Evolutionary conservation across 202 grass and related monocot species (phyloP).

Genomic region (Cymbopogon flexuosus): DNA sequence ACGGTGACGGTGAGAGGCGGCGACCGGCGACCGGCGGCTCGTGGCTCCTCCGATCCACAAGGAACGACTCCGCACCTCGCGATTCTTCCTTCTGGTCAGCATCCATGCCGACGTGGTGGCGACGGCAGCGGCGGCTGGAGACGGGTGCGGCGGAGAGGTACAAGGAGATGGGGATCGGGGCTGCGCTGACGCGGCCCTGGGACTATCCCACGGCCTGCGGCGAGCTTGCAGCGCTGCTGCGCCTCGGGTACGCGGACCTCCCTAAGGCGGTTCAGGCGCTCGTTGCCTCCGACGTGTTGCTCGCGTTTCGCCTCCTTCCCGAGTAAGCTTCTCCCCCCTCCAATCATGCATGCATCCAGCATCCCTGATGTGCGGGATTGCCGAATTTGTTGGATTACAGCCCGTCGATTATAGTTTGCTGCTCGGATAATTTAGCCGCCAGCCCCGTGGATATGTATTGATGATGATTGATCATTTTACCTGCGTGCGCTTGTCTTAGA

Average conservation of each 20-base stretch:
- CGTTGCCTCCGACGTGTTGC: constrained; percentile 48
- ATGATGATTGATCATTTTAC: background rate
- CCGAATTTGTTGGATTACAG: background rate
- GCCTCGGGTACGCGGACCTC: constrained; percentile 48
- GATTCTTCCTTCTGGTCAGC: background rate
- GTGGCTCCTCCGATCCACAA: background rate
- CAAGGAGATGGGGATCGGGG: constrained; percentile 45
- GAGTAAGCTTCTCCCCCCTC: constrained; percentile 39
- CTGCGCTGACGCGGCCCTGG: constrained; percentile 49
- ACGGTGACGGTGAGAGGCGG: background rate
- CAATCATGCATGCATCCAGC: background rate
- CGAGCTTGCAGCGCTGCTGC: constrained; percentile 62
- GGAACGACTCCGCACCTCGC: background rate
- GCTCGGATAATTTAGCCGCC: background rate
- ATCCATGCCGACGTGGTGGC: constrained; percentile 35
- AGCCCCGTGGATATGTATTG: background rate
- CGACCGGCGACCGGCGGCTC: background rate
- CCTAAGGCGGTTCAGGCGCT: constrained; percentile 59
- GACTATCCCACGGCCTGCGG: constrained; percentile 76
- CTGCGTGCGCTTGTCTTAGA: background rate
- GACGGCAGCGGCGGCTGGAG: constrained; percentile 27
- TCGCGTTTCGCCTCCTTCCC: constrained; percentile 70
- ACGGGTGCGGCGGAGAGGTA: constrained; percentile 44
- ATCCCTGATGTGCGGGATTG: background rate
- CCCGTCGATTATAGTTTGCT: background rate